Evolutionary conservation across 441 rosid genomes (phyloP).

Genomic region (Jatropha multifida): DNA sequence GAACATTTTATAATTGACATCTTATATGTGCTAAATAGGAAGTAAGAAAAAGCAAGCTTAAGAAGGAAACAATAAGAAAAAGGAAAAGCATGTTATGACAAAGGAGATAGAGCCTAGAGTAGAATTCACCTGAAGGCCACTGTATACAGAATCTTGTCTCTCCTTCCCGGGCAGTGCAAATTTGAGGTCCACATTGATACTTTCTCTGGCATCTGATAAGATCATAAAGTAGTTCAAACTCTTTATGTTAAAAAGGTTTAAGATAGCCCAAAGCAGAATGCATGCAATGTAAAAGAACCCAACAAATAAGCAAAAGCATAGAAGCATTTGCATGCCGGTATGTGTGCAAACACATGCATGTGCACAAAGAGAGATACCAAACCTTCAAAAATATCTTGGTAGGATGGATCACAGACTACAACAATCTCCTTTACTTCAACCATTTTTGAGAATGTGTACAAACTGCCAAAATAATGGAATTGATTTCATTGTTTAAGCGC

Average conservation of each 20-base stretch:
- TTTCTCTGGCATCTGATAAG: slow-evolving; percentile 53
- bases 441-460: slow-evolving; percentile 77
- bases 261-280: background rate
- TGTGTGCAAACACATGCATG: background rate
- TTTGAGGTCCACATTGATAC: slow-evolving; percentile 57
- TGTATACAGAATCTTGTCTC: slow-evolving; percentile 92
- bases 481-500: slow-evolving; percentile 9
- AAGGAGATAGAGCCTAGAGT: slow-evolving; percentile 11
- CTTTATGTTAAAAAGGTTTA: background rate
- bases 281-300: background rate
- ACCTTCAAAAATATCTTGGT: slow-evolving; percentile 89
- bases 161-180: slow-evolving; percentile 92
- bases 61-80: background rate
- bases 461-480: slow-evolving; percentile 44
- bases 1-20: background rate
- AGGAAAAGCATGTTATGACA: background rate
- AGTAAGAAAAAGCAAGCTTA: background rate
- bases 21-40: background rate
- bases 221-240: slow-evolving; percentile 11
- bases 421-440: slow-evolving; percentile 80
- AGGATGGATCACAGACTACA: slow-evolving; percentile 92
- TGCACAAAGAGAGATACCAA: slow-evolving; percentile 14
- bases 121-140: slow-evolving; percentile 74
- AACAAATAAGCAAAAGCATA: background rate
- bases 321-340: background rate